Evolutionary conservation across 2,329 filamentous ascomycete species (phyloP), one percentile per base, ranked within the genome.

Genomic region (Mariannaea elegans): DNA sequence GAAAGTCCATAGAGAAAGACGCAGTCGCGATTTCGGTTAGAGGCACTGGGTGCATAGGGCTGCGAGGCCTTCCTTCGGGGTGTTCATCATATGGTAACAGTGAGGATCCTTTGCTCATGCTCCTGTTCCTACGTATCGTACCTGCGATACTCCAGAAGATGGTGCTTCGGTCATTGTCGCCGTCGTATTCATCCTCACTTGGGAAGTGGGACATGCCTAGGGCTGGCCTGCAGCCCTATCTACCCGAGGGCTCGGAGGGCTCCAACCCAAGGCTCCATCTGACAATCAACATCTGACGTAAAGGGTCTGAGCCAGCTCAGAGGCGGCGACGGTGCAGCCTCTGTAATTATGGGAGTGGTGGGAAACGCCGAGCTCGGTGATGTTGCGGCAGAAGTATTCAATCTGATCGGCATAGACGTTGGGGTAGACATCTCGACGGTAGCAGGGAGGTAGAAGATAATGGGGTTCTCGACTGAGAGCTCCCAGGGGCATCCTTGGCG

Each of bases 391-490:
- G 78, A 99, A 99, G 80, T 92, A 97, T 76, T 99, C 95, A 63
- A 99, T 92, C 80, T 96, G 91, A 73, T 99, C 95, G 48, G 95
- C 95, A 75, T 95, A 99, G 46, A 97, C 86, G 75, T 99, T 99
- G 31, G 94, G 1, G 95, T 97, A 1, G 92, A 81, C 88, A 97
- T 89, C 80, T 99, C 95, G 32, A 98, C 94, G 0, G 95, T 99
- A 2, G 95, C 94, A 1, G 95, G 94, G 50, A 99, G 84, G 80
- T 98, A 98, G 84, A 99, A 95, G 74, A 99, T 97, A 76, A 99
- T 92, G 46, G 90, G 92, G 69, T 88, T 89, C 76, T 92, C 87
- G 36, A 82, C 87, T 0, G 86, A 87, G 1, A 95, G 94, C 64
- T 84, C 93, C 95, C 95, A 99, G n/a, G n/a, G 1, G 94, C 95